Evolutionary conservation across 306 rosid species (phyloP).

Genomic region (Senna siamea): DNA sequence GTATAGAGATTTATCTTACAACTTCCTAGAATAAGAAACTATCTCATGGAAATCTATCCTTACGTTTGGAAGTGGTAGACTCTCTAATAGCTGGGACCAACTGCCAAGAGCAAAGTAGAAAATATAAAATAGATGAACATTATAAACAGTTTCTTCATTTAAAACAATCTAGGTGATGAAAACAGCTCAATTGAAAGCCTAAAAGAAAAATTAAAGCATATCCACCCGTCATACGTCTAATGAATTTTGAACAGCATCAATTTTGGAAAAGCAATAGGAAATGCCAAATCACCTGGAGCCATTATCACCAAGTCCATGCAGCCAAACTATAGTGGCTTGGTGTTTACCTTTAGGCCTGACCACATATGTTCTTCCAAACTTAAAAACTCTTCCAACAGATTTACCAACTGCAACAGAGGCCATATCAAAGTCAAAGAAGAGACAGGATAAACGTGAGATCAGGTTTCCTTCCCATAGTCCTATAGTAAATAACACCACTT

Average conservation of each 20-base stretch:
- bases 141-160: too few relatives aligned
- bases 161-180: constrained; percentile 1
- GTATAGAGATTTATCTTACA: constrained; percentile 16
- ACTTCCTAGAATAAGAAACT: constrained; percentile 8
- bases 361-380: constrained; percentile 94
- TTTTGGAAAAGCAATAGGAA: constrained; percentile 28
- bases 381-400: constrained; percentile 66
- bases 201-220: constrained; percentile 6
- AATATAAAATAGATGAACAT: constrained; percentile 11
- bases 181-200: not conserved
- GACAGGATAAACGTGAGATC: constrained; percentile 6
- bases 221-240: constrained; percentile 8
- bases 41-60: constrained; percentile 36
- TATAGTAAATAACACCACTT: too few relatives aligned
- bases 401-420: constrained; percentile 60
- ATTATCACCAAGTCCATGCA: constrained; percentile 99
- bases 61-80: constrained; percentile 95
- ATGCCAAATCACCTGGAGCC: constrained; percentile 80
- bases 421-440: constrained; percentile 28
- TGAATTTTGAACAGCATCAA: constrained; percentile 21
- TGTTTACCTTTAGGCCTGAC: constrained; percentile 98
- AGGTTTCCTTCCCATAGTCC: constrained; percentile 25
- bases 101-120: constrained; percentile 57
- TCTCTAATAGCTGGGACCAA: constrained; percentile 97
- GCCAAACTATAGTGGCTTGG: constrained; percentile 98